These are phyloP conservation scores for Cupressus sempervirens DNA, from an alignment of 75 land plant genomes.

Conservation along the genomic window DNA sequence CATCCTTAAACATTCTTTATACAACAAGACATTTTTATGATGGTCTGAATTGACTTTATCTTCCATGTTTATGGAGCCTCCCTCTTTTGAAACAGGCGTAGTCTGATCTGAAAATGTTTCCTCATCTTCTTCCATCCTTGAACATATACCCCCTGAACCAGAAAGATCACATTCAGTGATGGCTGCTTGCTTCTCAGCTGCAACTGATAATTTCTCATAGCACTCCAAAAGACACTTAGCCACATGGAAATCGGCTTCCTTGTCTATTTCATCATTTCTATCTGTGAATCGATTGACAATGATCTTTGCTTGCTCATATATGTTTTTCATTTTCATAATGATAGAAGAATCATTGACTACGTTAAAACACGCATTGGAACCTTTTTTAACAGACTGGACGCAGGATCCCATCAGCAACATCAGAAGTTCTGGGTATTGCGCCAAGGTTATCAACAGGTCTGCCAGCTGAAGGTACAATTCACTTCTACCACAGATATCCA, in stretches of 20 bases:
- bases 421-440: constrained; percentile 12
- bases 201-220: constrained; percentile 19
- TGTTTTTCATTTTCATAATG: constrained; percentile 28
- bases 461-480: constrained; percentile 22
- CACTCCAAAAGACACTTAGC: constrained; percentile 20
- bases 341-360: constrained; percentile 18
- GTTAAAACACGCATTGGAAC: not conserved
- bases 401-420: constrained; percentile 15
- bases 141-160: constrained; percentile 8
- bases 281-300: constrained; percentile 11
- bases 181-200: constrained; percentile 4
- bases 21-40: constrained; percentile 1
- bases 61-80: not conserved
- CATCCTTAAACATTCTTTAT: constrained; percentile 21
- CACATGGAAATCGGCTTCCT: constrained; percentile 16
- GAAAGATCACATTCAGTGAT: not conserved
- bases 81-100: constrained; percentile 2
- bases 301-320: constrained; percentile 32
- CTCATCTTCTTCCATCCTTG: constrained; percentile 8
- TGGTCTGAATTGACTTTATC: not conserved
- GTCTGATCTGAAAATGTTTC: constrained; percentile 3
- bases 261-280: constrained; percentile 7
- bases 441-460: constrained; percentile 9
- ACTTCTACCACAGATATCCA: constrained; percentile 26
- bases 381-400: constrained; percentile 6